Evolutionary conservation across 768 basidiomycete species (phyloP).

Genomic region (Russula vinacea): DNA sequence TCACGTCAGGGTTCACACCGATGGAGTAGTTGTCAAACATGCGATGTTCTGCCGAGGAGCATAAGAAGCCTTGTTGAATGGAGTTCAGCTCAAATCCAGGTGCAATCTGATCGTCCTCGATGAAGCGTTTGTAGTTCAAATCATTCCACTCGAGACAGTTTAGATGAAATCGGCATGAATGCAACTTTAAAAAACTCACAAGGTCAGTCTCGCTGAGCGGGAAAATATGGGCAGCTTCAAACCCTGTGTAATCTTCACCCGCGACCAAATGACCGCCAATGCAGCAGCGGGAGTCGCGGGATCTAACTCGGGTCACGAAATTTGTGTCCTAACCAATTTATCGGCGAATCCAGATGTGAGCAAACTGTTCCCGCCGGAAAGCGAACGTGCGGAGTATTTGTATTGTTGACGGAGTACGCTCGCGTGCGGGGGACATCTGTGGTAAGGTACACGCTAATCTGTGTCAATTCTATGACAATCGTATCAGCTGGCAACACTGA

Average conservation of each 20-base stretch:
- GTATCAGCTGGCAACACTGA: neutral
- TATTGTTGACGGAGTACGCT: neutral
- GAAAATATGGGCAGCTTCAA: constrained; percentile 8
- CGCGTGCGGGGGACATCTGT: constrained; percentile 4
- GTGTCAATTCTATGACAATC: neutral
- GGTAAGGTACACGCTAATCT: neutral
- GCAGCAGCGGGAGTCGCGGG: neutral
- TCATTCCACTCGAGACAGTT: neutral
- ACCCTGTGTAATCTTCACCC: neutral
- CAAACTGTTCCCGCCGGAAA: neutral
- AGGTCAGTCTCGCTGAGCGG: neutral
- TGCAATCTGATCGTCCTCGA: neutral
- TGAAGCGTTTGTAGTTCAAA: neutral
- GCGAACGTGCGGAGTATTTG: neutral
- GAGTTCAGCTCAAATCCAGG: constrained; percentile 5
- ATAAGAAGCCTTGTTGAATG: constrained; percentile 2
- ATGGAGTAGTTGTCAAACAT: constrained; percentile 2
- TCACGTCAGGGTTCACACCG: neutral
- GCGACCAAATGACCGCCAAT: neutral
- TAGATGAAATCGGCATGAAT: neutral
- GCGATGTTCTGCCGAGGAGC: constrained; percentile 6
- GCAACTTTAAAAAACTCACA: neutral
- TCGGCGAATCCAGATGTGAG: neutral
- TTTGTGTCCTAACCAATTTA: neutral
- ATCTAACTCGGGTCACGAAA: neutral